These are phyloP conservation scores for Schizopora paradoxa DNA, from an alignment of 1,284 basidiomycete genomes.

Conservation along the genomic window DNA sequence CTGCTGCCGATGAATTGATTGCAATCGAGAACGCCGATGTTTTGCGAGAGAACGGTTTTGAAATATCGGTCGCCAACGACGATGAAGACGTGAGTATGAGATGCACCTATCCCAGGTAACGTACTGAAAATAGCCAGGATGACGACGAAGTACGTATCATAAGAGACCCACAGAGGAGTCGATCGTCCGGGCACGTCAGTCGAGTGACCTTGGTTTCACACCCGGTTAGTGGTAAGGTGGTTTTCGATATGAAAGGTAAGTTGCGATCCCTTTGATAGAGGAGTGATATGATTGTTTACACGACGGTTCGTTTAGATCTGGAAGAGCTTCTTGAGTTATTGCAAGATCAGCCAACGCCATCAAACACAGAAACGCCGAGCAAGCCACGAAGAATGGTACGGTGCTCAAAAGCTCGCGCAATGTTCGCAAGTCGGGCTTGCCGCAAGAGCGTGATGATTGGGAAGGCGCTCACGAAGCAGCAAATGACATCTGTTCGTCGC, in stretches of 20 bases:
- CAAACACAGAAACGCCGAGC: no score
- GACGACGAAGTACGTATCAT: no score
- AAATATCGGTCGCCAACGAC: slow-evolving; percentile 54
- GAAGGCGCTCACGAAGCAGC: slow-evolving; percentile 66
- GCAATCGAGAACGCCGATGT: slow-evolving; percentile 84
- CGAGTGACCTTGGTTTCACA: slow-evolving; percentile 74
- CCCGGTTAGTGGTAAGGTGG: slow-evolving; percentile 86
- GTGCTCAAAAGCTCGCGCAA: slow-evolving; percentile 88
- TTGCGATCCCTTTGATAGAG: slow-evolving; percentile 27
- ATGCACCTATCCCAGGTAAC: no score
- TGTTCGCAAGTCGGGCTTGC: slow-evolving; percentile 97
- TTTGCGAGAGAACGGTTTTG: slow-evolving; percentile 86
- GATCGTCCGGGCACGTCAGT: no score
- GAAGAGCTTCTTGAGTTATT: slow-evolving; percentile 89
- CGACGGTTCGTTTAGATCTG: slow-evolving; percentile 79
- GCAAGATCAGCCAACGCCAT: slow-evolving; percentile 67
- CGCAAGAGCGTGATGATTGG: slow-evolving; percentile 97
- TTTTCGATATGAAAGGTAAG: slow-evolving; percentile 69
- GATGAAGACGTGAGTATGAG: no score
- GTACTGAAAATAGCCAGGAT: no score
- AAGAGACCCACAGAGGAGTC: no score
- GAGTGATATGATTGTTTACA: background rate
- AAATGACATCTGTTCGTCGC: slow-evolving; percentile 73
- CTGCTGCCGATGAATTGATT: slow-evolving; percentile 86
- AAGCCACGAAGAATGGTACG: slow-evolving; percentile 75